Conservation (phyloP, 352 stramenopile genomes). For the Aphanomyces stellatus region DNA sequence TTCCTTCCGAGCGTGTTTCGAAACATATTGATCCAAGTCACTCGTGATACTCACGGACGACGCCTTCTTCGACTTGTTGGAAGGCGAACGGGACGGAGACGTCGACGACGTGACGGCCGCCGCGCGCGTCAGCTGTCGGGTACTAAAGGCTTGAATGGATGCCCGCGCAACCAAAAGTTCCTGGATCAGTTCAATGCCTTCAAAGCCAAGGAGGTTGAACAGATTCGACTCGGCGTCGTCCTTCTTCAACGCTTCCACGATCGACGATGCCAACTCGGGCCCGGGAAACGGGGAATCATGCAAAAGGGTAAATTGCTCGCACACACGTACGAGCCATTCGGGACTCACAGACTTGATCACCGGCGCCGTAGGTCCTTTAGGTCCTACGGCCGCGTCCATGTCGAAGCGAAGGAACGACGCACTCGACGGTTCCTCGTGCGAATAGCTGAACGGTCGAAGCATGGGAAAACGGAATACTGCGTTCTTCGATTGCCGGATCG, state of each 20-base stretch:
- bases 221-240: conserved; percentile 52
- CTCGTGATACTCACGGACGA: conserved; percentile 60
- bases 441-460: not conserved
- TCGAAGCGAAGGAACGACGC: not conserved
- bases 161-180: conserved; percentile 47
- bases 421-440: not conserved
- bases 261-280: conserved; percentile 54
- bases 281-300: conserved; percentile 46
- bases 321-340: conserved; percentile 38
- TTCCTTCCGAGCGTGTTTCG: conserved; percentile 41
- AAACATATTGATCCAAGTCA: conserved; percentile 44
- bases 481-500: not conserved
- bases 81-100: not conserved
- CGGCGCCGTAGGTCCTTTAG: not conserved
- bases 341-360: not conserved
- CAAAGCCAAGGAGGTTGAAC: conserved; percentile 75
- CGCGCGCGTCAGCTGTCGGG: conserved; percentile 26
- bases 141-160: conserved; percentile 27
- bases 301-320: conserved; percentile 28
- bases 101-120: conserved; percentile 28
- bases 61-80: conserved; percentile 24
- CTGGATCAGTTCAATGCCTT: conserved; percentile 78
- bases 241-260: conserved; percentile 49
- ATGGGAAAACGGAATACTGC: not conserved
- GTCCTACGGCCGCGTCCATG: not conserved